Percentiles rank a stretch among this genome's conserved stretches.
These are phyloP conservation scores for Kuraishia floccosa DNA, from an alignment of 805 yeast genomes.

Conservation along the genomic window DNA sequence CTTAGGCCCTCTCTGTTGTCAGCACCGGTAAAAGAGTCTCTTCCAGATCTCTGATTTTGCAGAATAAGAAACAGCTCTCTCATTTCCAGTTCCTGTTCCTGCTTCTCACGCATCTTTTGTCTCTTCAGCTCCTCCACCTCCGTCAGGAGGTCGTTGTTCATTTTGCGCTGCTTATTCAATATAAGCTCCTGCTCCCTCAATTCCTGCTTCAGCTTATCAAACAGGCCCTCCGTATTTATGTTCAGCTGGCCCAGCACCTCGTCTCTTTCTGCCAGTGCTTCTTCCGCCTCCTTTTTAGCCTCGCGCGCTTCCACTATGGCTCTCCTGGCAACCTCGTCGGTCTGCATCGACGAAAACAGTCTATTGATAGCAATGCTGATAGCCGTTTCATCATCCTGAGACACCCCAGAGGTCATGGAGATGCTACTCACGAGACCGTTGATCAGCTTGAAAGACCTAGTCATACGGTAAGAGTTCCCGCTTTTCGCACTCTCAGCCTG, in stretches of 20 bases:
- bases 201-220: constrained; percentile 48
- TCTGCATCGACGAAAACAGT: constrained; percentile 58
- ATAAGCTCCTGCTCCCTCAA: constrained; percentile 52
- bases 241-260: constrained; percentile 14
- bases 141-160: constrained; percentile 44
- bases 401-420: constrained; percentile 29
- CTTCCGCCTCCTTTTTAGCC: constrained; percentile 23
- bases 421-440: constrained; percentile 46
- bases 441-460: constrained; percentile 41
- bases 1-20: neutral
- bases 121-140: constrained; percentile 57
- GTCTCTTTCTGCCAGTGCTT: constrained; percentile 31
- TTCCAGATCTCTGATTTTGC: constrained; percentile 19
- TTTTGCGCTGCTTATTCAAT: constrained; percentile 45
- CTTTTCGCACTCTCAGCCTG: constrained; percentile 35
- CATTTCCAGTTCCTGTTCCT: constrained; percentile 67
- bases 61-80: constrained; percentile 58
- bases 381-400: constrained; percentile 49
- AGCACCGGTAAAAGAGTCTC: too few species aligned
- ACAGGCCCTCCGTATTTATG: constrained; percentile 68
- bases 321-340: constrained; percentile 77
- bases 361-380: constrained; percentile 69
- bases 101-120: constrained; percentile 51
- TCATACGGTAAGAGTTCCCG: constrained; percentile 22
- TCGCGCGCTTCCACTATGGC: constrained; percentile 41